Conservation (phyloP, 176 grass and related monocot species). For the Eleusine coracana region DNA sequence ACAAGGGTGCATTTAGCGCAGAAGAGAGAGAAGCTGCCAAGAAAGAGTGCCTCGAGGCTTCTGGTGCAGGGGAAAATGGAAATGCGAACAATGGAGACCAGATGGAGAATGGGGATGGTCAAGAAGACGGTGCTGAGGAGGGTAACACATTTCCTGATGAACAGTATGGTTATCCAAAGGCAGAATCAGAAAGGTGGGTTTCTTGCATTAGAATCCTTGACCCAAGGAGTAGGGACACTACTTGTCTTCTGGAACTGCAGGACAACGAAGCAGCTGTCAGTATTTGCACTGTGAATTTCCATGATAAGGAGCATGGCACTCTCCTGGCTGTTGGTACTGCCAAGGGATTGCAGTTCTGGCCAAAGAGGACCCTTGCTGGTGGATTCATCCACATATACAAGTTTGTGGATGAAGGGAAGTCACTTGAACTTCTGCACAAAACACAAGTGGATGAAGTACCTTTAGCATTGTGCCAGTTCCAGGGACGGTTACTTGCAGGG, state of each 20-base stretch:
- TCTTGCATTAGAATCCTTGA: conserved; percentile 99
- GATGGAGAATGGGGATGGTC: conserved; percentile 89
- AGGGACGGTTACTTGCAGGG: conserved; percentile 88
- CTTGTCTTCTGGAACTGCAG: conserved; percentile 89
- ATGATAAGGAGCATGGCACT: conserved; percentile 94
- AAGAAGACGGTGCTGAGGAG: conserved; percentile 56
- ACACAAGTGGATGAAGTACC: conserved; percentile 96
- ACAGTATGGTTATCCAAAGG: conserved; percentile 96
- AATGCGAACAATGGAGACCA: conserved; percentile 59
- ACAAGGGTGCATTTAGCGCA: conserved; percentile 85
- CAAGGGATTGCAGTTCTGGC: conserved; percentile 91
- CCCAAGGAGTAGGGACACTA: conserved; percentile 81
- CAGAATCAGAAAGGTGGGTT: conserved; percentile 86
- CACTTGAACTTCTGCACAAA: conserved; percentile 95
- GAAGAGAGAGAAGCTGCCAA: conserved; percentile 90
- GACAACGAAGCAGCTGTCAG: conserved; percentile 94
- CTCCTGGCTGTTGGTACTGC: conserved; percentile 91
- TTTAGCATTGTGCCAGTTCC: conserved; percentile 88
- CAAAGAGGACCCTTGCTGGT: conserved; percentile 71
- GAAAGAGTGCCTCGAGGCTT: conserved; percentile 84
- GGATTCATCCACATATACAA: conserved; percentile 99
- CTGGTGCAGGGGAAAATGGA: conserved; percentile 73
- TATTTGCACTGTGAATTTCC: conserved; percentile 94
- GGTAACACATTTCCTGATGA: conserved; percentile 87
- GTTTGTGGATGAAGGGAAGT: conserved; percentile 90